Evolutionary conservation across 495 filamentous ascomycete genomes (phyloP), one percentile per base, ranked within the genome.

Genomic region (Halenospora varia): DNA sequence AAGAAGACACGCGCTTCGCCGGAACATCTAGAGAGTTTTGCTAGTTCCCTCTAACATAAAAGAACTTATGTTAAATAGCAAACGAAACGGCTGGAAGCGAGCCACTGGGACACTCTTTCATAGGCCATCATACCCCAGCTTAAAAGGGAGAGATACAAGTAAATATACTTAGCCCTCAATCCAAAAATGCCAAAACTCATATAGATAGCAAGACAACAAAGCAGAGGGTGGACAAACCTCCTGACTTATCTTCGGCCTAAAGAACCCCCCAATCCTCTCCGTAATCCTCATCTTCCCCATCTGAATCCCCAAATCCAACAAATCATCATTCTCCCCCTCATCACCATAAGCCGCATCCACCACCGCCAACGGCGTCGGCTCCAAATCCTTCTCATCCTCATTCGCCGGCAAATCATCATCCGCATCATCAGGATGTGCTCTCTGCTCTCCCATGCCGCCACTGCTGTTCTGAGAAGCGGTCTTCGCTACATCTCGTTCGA

Each of bases 261-360:
- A 80, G 48, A 82, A 67, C 1, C 77, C 75, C 11, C 88, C 88
- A 62, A 90, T 83, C 18, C 87, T 77, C 63, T 90, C 88, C 0
- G 82, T 88, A 35, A 91, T 83, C 51, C 85, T 77, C 78, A 88
- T 81, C 57, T 79, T 85, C 8, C 88, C 87, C 53, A 90, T 73
- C 56, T 78, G 77, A 46, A 90, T 77, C 3, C 88, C 88, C 18
- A 90, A 70, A 65, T 92, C 88, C 53, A 84, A 74, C 15, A 88
- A 66, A 50, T 89, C 85, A 58, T 86, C 82, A 57, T 86, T 70
- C n/a, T 62, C 61, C 2, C 57, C 64, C 48, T 66, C 60, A 52
- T 88, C 82, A 52, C 85, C 82, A 63, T 86, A 84, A 3, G 80
- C 77, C 55, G 84, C 80, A 70, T 88, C 84, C 9, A 78, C 72